Base-by-base conservation (phyloP, 2,329 filamentous ascomycete species). In the Fusarium equiseti region DNA sequence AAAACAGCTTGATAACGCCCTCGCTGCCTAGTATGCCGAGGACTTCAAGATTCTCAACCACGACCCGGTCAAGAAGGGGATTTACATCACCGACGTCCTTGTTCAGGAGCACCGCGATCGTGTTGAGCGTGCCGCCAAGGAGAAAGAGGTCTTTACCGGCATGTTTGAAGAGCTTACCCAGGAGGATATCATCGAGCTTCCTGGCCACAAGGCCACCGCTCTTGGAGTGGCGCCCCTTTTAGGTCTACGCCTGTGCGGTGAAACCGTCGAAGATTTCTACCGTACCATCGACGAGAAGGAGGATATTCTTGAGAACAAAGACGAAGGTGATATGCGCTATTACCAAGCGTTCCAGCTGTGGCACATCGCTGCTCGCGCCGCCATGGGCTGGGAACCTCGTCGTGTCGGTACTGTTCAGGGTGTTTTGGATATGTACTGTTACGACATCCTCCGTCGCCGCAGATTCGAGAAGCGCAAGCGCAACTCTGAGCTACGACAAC, bases 1-100 rank as follows among this genome's bases (percentile, higher is more conserved):
- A 11, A 44, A 54, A 3, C 67, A 71, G 11, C 64, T 75, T 8
- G 59, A 56, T 3, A 40, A 42, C 13, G 71, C 73, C 12, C 59
- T 73, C 45, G 54, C 45, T 42, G 67, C 61, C 22, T 75, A 75
- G 73, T 54, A 66, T 27, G 57, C 70, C 59, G 70, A 75, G 29
- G 68, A 73, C 22, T 35, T 53, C 43, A 63, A 73, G 43, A 42
- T 61, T 18, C 40, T 40, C 15, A 56, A 35, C 8, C 49, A 59
- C 22, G 29, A 59, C 35, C 42, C 49, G 13, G 11, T 20, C 24
- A 40, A 31, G 16, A 26, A 61, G 6, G 57, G 61, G 1, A 31
- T 55, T 6, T 71, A 59, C n/a, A 24, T 60, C 9, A 67, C 68
- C 27, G 45, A 63, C 9, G 69, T 75, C 1, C 62, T 75, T 12